A percentile compares a stretch with the other conserved stretches of the same genome.
phyloP scores from a whole-genome alignment of 805 yeast species.

The Sungouiella thailandica region DNA sequence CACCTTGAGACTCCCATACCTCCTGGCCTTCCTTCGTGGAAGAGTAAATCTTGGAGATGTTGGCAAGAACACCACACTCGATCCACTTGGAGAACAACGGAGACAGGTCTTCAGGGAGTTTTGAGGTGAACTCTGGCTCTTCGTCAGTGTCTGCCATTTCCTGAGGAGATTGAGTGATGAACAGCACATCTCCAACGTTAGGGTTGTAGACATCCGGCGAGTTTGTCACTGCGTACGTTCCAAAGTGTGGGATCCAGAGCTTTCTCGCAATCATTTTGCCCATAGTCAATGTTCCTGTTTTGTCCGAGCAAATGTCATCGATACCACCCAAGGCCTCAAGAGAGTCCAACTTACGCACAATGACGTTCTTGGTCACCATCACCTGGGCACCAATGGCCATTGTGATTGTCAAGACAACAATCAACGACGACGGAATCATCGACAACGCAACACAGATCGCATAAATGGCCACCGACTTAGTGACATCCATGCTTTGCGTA shows the following conservation, averaged over 20 bases:
- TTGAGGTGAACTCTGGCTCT: conserved; percentile 34
- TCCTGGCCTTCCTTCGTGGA: conserved; percentile 21
- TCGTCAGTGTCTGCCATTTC: conserved; percentile 28
- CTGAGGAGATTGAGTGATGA: conserved; percentile 23
- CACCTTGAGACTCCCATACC: conserved; percentile 53
- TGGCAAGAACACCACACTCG: conserved; percentile 34
- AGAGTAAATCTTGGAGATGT: conserved; percentile 36
- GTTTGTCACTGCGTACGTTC: conserved; percentile 29
- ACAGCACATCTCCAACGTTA: conserved; percentile 37
- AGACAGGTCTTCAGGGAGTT: conserved; percentile 18
- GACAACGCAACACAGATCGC: conserved; percentile 39
- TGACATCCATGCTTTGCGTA: conserved; percentile 29
- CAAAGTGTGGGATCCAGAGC: conserved; percentile 32
- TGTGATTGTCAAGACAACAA: conserved; percentile 36
- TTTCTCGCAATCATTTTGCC: conserved; percentile 35
- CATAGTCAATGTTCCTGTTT: conserved; percentile 37
- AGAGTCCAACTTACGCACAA: conserved; percentile 34
- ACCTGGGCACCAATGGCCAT: conserved; percentile 39
- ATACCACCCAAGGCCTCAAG: conserved; percentile 37
- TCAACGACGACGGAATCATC: conserved; percentile 36
- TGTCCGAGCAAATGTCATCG: conserved; percentile 37
- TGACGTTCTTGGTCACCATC: conserved; percentile 32
- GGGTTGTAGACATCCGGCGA: conserved; percentile 33
- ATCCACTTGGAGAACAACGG: conserved; percentile 20
- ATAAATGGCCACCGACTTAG: conserved; percentile 32